phyloP scores from a whole-genome alignment of 345 rosid species.

The Dimocarpus longan region DNA sequence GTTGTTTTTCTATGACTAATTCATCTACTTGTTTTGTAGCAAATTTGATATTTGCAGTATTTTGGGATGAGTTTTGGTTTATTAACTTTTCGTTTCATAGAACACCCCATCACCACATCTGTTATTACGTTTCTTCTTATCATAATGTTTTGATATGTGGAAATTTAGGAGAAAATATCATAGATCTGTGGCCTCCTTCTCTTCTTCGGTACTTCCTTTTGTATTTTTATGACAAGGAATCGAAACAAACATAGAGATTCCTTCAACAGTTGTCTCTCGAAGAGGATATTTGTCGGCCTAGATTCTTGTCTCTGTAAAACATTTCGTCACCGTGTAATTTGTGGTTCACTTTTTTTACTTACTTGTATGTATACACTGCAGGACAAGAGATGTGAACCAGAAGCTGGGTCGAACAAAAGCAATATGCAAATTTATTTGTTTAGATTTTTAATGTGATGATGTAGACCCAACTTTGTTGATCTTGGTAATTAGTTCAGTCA shows the following conservation, averaged over 20 bases:
- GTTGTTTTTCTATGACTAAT: neutral
- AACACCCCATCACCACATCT: neutral
- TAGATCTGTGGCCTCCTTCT: constrained; percentile 5
- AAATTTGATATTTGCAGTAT: neutral
- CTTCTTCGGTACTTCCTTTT: neutral
- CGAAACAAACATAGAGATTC: neutral
- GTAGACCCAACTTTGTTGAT: neutral
- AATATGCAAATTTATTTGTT: neutral
- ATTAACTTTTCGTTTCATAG: neutral
- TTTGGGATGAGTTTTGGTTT: neutral
- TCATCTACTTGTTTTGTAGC: neutral
- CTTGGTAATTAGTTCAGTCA: constrained; percentile 9
- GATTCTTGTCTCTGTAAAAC: neutral
- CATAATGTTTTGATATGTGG: neutral
- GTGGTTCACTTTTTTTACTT: neutral
- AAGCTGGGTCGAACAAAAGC: neutral
- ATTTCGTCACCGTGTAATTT: neutral
- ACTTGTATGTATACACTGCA: neutral
- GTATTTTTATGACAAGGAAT: neutral
- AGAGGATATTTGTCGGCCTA: neutral
- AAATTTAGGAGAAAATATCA: neutral
- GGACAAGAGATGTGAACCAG: constrained; percentile 14
- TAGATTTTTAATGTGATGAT: neutral
- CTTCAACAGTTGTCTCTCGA: neutral
- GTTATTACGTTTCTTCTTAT: neutral